Evolutionary conservation across 495 filamentous ascomycete genomes (phyloP).

Genomic region (Neurospora sp.): DNA sequence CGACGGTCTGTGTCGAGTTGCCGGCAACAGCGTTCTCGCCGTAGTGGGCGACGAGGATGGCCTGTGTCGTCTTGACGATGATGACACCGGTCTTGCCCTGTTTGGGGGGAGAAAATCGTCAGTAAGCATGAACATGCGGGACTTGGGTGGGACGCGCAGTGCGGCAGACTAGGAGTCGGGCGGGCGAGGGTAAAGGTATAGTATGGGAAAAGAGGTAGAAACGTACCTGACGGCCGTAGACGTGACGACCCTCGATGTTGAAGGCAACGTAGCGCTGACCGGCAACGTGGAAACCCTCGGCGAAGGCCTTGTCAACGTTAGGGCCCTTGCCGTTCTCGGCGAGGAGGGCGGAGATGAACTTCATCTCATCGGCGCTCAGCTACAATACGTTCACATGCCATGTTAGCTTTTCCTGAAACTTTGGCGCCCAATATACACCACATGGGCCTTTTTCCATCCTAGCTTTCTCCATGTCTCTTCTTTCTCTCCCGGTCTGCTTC

Average conservation of each 20-base stretch:
- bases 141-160: too few relatives aligned
- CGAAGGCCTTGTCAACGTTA: constrained; percentile 37
- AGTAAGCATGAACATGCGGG: background rate
- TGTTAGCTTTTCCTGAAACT: background rate
- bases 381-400: constrained; percentile 15
- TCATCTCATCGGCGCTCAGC: constrained; percentile 51
- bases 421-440: background rate
- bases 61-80: constrained; percentile 72
- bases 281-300: constrained; percentile 58
- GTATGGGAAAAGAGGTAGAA: too few relatives aligned
- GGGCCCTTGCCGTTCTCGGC: constrained; percentile 25
- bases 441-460: too few relatives aligned
- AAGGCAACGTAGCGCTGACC: constrained; percentile 63
- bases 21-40: constrained; percentile 57
- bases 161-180: too few relatives aligned
- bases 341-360: constrained; percentile 39
- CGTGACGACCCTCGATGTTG: constrained; percentile 61
- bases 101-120: background rate
- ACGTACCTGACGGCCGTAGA: constrained; percentile 79
- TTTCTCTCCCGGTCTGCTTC: too few relatives aligned
- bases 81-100: constrained; percentile 76
- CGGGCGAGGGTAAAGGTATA: too few relatives aligned
- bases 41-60: constrained; percentile 81
- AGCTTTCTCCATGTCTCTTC: too few relatives aligned
- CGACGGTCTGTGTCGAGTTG: constrained; percentile 52